Percentiles rank a stretch among this genome's conserved stretches.
Conservation (phyloP, 2,329 filamentous ascomycete species). For the Zopfia rhizophila region DNA sequence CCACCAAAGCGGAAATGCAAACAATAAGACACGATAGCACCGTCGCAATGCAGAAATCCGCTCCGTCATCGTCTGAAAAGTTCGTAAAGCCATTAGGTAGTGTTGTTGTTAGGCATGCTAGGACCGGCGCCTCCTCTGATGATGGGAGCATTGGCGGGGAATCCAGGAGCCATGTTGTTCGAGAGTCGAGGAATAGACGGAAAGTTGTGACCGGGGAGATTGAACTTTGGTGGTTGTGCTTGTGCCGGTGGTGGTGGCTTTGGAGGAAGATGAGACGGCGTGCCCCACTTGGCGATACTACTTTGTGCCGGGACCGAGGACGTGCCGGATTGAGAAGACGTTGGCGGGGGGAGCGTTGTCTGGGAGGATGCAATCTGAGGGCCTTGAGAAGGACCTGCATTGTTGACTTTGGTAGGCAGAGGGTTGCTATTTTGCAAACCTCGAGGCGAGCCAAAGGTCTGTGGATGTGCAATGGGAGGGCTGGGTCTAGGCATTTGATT, state of each 20-base stretch:
- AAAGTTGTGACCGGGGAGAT: constrained; percentile 27
- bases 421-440: constrained; percentile 34
- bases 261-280: constrained; percentile 63
- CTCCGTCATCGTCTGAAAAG: constrained; percentile 19
- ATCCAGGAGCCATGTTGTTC: constrained; percentile 27
- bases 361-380: constrained; percentile 38
- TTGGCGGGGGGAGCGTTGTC: constrained; percentile 24
- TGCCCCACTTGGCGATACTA: constrained; percentile 67
- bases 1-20: no score
- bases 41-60: constrained; percentile 40
- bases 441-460: constrained; percentile 43
- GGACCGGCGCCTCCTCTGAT: constrained; percentile 20
- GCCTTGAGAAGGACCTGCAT: constrained; percentile 18
- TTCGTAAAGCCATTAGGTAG: constrained; percentile 34
- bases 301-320: constrained; percentile 51
- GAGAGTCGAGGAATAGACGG: constrained; percentile 30
- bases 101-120: constrained; percentile 16
- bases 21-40: constrained; percentile 26
- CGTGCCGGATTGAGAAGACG: constrained; percentile 23
- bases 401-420: constrained; percentile 29
- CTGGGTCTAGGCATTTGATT: constrained; percentile 41
- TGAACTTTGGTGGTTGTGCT: constrained; percentile 41
- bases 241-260: constrained; percentile 63
- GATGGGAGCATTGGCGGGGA: constrained; percentile 21
- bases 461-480: constrained; percentile 37